Evolutionary conservation across 306 rosid species (phyloP).

Genomic region (Malus orientalis): DNA sequence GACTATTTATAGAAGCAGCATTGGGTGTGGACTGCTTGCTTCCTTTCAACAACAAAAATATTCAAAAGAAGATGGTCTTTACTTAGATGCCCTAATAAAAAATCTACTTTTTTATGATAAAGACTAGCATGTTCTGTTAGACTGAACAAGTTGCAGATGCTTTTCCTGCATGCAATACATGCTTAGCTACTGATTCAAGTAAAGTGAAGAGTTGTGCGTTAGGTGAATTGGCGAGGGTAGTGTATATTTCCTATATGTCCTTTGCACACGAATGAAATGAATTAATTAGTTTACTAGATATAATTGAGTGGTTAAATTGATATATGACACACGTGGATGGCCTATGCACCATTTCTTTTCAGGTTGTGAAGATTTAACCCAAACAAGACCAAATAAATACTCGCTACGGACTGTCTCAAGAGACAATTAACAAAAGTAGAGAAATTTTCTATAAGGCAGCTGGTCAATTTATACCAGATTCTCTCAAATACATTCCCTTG

Average conservation of each 20-base stretch:
- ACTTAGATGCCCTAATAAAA: slow-evolving; percentile 46
- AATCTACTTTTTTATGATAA: slow-evolving; percentile 13
- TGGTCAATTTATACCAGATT: slow-evolving; percentile 57
- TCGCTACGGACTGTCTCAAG: slow-evolving; percentile 5
- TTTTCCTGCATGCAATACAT: slow-evolving; percentile 20
- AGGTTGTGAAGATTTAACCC: slow-evolving; percentile 25
- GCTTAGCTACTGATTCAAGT: not conserved
- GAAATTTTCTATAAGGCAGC: slow-evolving; percentile 5
- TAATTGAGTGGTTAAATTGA: slow-evolving; percentile 14
- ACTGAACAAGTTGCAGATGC: slow-evolving; percentile 47
- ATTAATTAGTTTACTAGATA: not conserved
- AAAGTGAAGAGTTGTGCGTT: too few species aligned
- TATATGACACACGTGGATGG: slow-evolving; percentile 25
- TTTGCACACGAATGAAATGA: not conserved
- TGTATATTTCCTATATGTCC: too few species aligned
- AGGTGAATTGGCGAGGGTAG: not conserved
- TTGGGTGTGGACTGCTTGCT: slow-evolving; percentile 11
- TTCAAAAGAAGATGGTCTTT: slow-evolving; percentile 48
- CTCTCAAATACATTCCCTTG: slow-evolving; percentile 49
- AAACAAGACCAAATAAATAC: slow-evolving; percentile 9
- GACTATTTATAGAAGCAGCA: slow-evolving; percentile 77
- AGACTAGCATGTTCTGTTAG: slow-evolving; percentile 20
- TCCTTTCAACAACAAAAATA: slow-evolving; percentile 34
- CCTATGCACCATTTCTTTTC: slow-evolving; percentile 29
- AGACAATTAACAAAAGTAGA: slow-evolving; percentile 23